phyloP scores from a whole-genome alignment of 2,329 filamentous ascomycete species.

The Madurella fahalii region DNA sequence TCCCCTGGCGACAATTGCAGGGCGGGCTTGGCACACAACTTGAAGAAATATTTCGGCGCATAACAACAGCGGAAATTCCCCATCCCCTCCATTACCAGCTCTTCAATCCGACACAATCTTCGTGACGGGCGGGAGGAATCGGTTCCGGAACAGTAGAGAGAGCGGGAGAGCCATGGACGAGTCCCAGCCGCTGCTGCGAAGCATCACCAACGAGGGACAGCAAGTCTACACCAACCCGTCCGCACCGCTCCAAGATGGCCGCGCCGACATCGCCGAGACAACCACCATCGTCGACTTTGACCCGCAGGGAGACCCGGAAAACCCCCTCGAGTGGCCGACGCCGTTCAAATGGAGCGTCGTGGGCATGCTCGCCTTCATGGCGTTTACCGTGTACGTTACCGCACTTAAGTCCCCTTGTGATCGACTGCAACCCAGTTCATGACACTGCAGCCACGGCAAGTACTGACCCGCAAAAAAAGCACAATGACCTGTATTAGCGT shows the following conservation, averaged over 20 bases:
- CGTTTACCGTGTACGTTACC: constrained; percentile 53
- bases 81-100: too few species aligned
- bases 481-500: constrained; percentile 56
- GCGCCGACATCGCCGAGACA: constrained; percentile 1
- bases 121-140: too few species aligned
- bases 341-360: constrained; percentile 52
- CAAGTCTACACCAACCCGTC: constrained; percentile 11
- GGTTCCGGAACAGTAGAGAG: too few species aligned
- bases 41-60: too few species aligned
- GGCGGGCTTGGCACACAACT: too few species aligned
- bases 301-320: constrained; percentile 43
- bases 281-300: constrained; percentile 39
- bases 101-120: too few species aligned
- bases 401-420: background rate
- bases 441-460: too few species aligned
- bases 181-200: constrained; percentile 20
- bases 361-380: constrained; percentile 48
- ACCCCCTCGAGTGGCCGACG: constrained; percentile 51
- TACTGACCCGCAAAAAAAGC: constrained; percentile 29
- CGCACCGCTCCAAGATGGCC: background rate
- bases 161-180: constrained; percentile 10
- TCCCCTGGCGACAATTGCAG: too few species aligned
- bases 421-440: too few species aligned
- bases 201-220: constrained; percentile 14
- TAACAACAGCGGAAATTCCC: too few species aligned